Evolutionary conservation across 192 early-diverging fungal species (phyloP).

Genomic region (Backusella macrospora): DNA sequence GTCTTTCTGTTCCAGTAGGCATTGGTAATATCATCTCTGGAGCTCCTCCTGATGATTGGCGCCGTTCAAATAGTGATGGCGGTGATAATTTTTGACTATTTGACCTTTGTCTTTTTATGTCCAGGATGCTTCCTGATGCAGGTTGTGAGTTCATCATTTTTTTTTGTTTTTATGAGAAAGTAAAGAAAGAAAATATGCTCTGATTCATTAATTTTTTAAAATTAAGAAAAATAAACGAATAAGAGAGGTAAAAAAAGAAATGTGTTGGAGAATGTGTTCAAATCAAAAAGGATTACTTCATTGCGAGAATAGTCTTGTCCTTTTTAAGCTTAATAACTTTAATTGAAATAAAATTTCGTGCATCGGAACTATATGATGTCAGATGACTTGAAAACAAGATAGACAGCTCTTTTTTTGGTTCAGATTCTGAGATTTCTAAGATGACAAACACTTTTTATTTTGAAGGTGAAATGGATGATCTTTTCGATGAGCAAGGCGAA

Average conservation of each 20-base stretch:
- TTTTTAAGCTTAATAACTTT: not conserved
- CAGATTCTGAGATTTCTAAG: too few species aligned
- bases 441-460: too few species aligned
- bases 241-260: not conserved
- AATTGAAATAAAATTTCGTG: not conserved
- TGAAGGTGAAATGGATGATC: too few species aligned
- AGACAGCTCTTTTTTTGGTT: too few species aligned
- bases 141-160: not conserved
- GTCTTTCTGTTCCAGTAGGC: slow-evolving; percentile 29
- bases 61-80: not conserved
- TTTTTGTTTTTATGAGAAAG: not conserved
- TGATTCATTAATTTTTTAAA: not conserved
- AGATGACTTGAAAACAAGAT: not conserved
- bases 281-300: slow-evolving; percentile 5
- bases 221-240: not conserved
- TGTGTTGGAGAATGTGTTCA: not conserved
- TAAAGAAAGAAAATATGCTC: not conserved
- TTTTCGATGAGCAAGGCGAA: too few species aligned
- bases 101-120: not conserved
- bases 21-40: slow-evolving; percentile 21
- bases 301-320: slow-evolving; percentile 3
- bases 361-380: not conserved
- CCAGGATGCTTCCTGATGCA: not conserved
- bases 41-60: slow-evolving; percentile 1
- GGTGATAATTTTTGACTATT: not conserved